Evolutionary conservation across 2,329 filamentous ascomycete genomes (phyloP), one percentile per base, ranked within the genome.

Genomic region (Fusarium pseudoanthophilum): DNA sequence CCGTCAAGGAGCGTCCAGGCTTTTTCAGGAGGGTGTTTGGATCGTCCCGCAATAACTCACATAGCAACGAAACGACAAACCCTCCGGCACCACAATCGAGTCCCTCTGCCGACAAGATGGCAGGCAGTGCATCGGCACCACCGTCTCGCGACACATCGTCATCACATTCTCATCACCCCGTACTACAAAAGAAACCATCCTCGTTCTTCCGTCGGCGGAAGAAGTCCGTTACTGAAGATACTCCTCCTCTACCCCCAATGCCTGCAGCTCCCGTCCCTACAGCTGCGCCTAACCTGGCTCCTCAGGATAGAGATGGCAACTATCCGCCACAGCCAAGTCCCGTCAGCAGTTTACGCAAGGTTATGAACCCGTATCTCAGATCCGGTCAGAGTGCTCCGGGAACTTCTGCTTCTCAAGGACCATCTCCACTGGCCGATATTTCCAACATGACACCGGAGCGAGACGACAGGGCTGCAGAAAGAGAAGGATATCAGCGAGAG

Each of bases 1-100:
- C 84, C 81, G 74, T 85, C 76, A 93, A 92, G 79, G 92, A 94
- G 78, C 90, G 91, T 64, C 93, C 90, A 14, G 95, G 96, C 26
- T 98, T 99, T 85, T 98, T 98, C 85, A 91, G 94, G 77, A 91
- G 95, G 72, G 93, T 98, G 43, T 98, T 98, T 84, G 93, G 86
- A 49, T 92, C 92, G 15, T 90, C 92, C 40, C 93, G 88, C 79
- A 88, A 83, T 55, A 86, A 80, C 72, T 80, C 78, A 71, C 53
- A 77, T 48, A 75, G 67, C 63, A 70, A 68, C 57, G 74, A 78
- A 55, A 39, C 72, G 36, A 77, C 78, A 62, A 75, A 56, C 67
- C 61, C 74, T 43, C 68, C 71, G 56, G 39, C 68, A 51, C 62
- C 73, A 39, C 65, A 82, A 52, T 37, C 74, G 46, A 65, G 67